Base-by-base conservation (phyloP, 1,284 basidiomycete species). In the Trichosporon inkin region DNA sequence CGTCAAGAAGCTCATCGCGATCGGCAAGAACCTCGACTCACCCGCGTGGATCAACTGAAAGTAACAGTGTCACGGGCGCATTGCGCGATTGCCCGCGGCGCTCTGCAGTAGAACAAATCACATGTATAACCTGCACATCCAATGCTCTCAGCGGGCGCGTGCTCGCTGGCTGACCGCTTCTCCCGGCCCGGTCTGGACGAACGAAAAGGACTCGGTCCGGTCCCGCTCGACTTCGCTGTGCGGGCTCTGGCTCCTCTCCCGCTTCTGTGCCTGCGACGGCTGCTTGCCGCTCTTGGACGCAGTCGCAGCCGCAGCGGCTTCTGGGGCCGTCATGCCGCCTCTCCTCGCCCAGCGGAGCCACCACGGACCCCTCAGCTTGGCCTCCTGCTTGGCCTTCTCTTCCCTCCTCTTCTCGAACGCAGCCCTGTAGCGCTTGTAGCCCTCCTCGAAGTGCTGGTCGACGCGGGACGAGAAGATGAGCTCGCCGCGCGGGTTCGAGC, bases 391-490 rank as follows among this genome's bases (percentile, higher is more conserved):
- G 22, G 69, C 61, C 37, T 84, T 84, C 71, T 89, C 88, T 62
- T 86, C 86, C 20, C 92, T 79, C 62, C 85, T 82, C 51, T 88
- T 80, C 80, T 98, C 95, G 77, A 96, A 99, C n/a, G 87, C 87
- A 10, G 86, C 81, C 13, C 96, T 84, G 76, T 98, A 95, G 14
- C 90, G 84, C 76, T 97, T 93, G 78, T 99, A 99, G 0, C 89
- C 85, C 58, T 97, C 93, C 24, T 90, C 83, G 75, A 99, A 99
- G 10, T 79, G 74, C 44, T 84, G 83, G 63, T 90, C 87, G 35
- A 99, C 90, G 51, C 89, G 85, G 13, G 88, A 90, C 13, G 90
- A 93, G 77, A 99, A 97, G 65, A 99, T 94, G 63, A 99, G 85
- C 72, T 99, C 95, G 51, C 96, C 95, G 13, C 94, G 86, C 3